Conservation (phyloP, 2,329 filamentous ascomycete species). For the Lachnum nothofagi region DNA sequence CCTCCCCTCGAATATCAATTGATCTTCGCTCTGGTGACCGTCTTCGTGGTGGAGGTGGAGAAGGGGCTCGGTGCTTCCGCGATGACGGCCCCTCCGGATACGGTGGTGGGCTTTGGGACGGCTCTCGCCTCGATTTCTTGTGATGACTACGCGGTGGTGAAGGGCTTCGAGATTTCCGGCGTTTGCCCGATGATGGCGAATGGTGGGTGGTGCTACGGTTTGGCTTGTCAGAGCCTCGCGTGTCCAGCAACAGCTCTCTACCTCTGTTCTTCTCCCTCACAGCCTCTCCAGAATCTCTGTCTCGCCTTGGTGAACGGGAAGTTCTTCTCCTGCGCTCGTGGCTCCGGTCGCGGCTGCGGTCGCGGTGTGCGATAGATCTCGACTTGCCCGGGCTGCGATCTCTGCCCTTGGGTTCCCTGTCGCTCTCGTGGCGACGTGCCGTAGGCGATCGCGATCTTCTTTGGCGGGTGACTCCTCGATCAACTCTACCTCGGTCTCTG, state of each 20-base stretch:
- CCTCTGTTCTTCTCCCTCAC: constrained; percentile 33
- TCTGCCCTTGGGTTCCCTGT: constrained; percentile 28
- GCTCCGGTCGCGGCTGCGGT: constrained; percentile 28
- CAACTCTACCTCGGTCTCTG: constrained; percentile 39
- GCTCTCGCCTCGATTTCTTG: constrained; percentile 30
- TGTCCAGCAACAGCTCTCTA: constrained; percentile 31
- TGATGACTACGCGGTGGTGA: constrained; percentile 31
- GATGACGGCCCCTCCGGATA: constrained; percentile 23
- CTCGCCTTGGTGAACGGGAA: constrained; percentile 29
- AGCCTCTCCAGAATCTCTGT: constrained; percentile 30
- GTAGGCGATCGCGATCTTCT: constrained; percentile 35
- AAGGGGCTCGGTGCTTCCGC: constrained; percentile 25
- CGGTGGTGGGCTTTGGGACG: constrained; percentile 29
- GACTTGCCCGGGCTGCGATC: constrained; percentile 30
- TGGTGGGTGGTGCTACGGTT: constrained; percentile 28
- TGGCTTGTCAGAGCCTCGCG: constrained; percentile 31
- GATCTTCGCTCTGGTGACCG: constrained; percentile 25
- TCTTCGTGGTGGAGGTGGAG: constrained; percentile 27
- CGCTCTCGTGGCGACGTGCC: constrained; percentile 33
- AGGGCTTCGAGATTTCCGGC: constrained; percentile 32
- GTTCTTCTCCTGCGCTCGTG: constrained; percentile 26
- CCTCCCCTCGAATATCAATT: constrained; percentile 19
- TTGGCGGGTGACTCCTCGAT: constrained; percentile 34
- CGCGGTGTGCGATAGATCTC: constrained; percentile 25
- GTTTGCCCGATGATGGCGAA: constrained; percentile 32